These are phyloP conservation scores for Luffa acutangula DNA, from an alignment of 306 rosid species.

Conservation along the genomic window DNA sequence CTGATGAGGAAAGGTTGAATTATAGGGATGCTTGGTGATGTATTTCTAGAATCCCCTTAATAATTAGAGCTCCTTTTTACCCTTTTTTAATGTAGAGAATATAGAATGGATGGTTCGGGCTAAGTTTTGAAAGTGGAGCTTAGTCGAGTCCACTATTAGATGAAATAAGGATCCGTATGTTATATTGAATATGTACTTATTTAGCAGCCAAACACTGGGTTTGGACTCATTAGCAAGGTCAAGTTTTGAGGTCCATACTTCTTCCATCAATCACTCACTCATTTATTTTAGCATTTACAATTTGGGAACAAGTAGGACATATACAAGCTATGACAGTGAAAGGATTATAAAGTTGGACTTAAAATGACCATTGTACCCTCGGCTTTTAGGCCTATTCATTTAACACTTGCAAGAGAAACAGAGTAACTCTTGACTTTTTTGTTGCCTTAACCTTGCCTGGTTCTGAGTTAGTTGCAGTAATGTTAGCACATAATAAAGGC, in stretches of 20 bases:
- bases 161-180: constrained; percentile 10
- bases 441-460: neutral
- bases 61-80: neutral
- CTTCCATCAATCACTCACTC: constrained; percentile 9
- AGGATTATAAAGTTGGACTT: constrained; percentile 3
- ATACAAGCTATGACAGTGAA: constrained; percentile 7
- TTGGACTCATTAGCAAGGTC: neutral
- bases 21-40: neutral
- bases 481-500: neutral
- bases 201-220: constrained; percentile 4
- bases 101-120: neutral
- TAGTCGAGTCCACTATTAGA: constrained; percentile 11
- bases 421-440: constrained; percentile 5
- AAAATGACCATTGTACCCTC: constrained; percentile 8
- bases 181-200: neutral
- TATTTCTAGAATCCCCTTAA: neutral
- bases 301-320: constrained; percentile 12
- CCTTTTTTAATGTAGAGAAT: neutral
- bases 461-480: constrained; percentile 3
- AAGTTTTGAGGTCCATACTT: constrained; percentile 5
- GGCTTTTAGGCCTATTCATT: neutral
- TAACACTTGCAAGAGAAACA: constrained; percentile 1
- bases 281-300: constrained; percentile 9
- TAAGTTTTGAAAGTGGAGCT: neutral
- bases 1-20: constrained; percentile 5